Evolutionary conservation across 257 asterid species (phyloP).

Genomic region (Forsythia viridissima): DNA sequence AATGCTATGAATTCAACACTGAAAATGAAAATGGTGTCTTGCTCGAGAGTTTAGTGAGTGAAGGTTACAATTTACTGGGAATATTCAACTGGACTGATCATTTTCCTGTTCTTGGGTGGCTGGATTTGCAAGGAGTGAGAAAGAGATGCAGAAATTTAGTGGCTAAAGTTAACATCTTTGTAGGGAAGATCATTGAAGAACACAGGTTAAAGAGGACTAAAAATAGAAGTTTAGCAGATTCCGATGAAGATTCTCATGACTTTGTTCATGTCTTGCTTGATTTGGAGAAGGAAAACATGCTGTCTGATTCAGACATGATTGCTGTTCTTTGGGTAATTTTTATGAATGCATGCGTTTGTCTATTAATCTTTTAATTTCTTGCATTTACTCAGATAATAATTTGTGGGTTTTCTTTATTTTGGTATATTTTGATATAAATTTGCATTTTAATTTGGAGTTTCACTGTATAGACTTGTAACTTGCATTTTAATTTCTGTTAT

Average conservation of each 20-base stretch:
- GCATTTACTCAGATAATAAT: slow-evolving; percentile 13
- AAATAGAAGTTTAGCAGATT: background rate
- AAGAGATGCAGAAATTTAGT: slow-evolving; percentile 55
- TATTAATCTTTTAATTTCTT: slow-evolving; percentile 11
- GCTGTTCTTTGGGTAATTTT: slow-evolving; percentile 81
- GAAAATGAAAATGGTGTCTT: slow-evolving; percentile 31
- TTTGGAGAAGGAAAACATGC: slow-evolving; percentile 57
- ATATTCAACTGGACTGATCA: slow-evolving; percentile 80
- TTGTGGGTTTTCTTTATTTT: background rate
- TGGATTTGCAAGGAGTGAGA: slow-evolving; percentile 75
- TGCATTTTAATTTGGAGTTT: background rate
- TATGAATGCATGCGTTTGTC: slow-evolving; percentile 21
- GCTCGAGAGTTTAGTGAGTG: slow-evolving; percentile 56
- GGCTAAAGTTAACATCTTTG: slow-evolving; percentile 48
- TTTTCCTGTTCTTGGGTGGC: slow-evolving; percentile 63
- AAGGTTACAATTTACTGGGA: slow-evolving; percentile 74
- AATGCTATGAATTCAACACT: slow-evolving; percentile 36
- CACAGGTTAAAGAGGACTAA: slow-evolving; percentile 45
- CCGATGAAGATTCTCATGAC: slow-evolving; percentile 41
- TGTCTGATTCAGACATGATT: slow-evolving; percentile 67
- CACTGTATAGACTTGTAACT: background rate
- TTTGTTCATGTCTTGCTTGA: slow-evolving; percentile 78
- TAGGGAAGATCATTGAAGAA: slow-evolving; percentile 60
- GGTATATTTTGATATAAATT: slow-evolving; percentile 7
- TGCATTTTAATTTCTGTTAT: background rate